Evolutionary conservation across 1,284 basidiomycete species (phyloP).

Genomic region (Apiotrichum gracile): DNA sequence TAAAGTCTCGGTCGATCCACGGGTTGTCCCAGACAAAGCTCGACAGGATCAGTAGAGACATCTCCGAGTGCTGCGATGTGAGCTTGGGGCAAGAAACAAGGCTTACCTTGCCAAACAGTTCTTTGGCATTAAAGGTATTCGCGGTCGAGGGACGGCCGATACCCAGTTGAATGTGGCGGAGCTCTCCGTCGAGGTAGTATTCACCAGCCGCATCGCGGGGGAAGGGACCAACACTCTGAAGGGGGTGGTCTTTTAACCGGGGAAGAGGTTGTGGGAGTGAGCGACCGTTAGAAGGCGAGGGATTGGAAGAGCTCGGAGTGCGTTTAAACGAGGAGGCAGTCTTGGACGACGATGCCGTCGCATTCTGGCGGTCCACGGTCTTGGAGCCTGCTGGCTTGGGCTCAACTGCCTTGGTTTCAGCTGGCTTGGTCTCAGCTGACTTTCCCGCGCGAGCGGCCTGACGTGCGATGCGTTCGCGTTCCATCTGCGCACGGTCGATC

Average conservation of each 20-base stretch:
- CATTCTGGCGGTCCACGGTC: too few species aligned
- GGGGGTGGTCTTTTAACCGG: conserved; percentile 22
- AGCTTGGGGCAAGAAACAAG: neutral
- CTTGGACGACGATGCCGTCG: neutral
- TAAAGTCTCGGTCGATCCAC: conserved; percentile 26
- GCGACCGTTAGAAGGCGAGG: neutral
- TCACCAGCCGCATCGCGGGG: conserved; percentile 40
- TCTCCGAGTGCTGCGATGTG: conserved; percentile 28
- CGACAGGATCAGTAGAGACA: conserved; percentile 33
- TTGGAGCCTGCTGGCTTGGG: too few species aligned
- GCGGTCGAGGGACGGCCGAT: conserved; percentile 21
- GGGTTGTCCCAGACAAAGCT: conserved; percentile 34
- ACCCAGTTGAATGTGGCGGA: conserved; percentile 28
- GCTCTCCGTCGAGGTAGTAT: conserved; percentile 39
- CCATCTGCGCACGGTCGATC: conserved; percentile 39
- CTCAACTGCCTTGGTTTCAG: too few species aligned
- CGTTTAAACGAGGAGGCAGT: neutral
- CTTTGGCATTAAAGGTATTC: conserved; percentile 21
- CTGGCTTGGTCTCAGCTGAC: neutral
- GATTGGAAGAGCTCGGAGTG: neutral
- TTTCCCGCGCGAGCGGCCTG: conserved; percentile 21
- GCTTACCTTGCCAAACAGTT: conserved; percentile 35
- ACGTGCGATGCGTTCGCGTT: conserved; percentile 38
- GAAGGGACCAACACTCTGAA: conserved; percentile 25
- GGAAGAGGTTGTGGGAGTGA: neutral